Base-by-base conservation (phyloP, 140 eudicot species). In the Flaveria floridana region DNA sequence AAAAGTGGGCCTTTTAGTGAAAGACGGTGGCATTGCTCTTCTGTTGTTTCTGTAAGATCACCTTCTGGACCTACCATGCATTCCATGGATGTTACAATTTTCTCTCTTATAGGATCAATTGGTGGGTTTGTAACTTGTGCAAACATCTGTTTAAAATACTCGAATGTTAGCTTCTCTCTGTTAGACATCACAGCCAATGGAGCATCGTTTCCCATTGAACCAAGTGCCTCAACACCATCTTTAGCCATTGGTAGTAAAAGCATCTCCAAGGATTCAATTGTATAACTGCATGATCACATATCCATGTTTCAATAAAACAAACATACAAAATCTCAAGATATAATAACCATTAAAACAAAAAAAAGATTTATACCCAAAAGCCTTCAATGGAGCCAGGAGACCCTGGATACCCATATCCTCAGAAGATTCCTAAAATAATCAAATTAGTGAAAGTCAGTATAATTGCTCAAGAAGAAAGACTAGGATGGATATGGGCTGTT, bases 1-100 rank as follows among this genome's bases (percentile, higher is more conserved):
- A 95, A 73, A 57, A 95, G 90, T 19, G 99, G 97, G 16, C 99
- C 99, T 81, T 91, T 95, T 3, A 95, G 72, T 34, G 99, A 95
- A 39, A 95, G 95, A 5, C 99, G 95, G 47, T 89, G 99, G 56
- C 99, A 95, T 75, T 95, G 99, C 58, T 86, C 96, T 75, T 95
- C 99, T 10, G 97, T 87, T 30, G 92, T 88, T 76, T 95, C 99
- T 18, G 99, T 95, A 65, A 95, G 97, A 84, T 95, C 99, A 16
- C 97, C 97, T 82, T 95, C 99, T 1, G 99, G 97, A 47, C 99
- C 99, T 39, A 95, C 84, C 99, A 95, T 95, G 82, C 99, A 95
- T 72, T 95, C 90, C 96, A 88, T 95, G 3, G 99, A 95, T 44
- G 99, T 95, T 75, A 95, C 99, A 56, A 95, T 91, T 81, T 95